A percentile compares a stretch with the other conserved stretches of the same genome.
These are phyloP conservation scores for Xanthoconium stramineum DNA, from an alignment of 768 basidiomycete species.

Conservation along the genomic window DNA sequence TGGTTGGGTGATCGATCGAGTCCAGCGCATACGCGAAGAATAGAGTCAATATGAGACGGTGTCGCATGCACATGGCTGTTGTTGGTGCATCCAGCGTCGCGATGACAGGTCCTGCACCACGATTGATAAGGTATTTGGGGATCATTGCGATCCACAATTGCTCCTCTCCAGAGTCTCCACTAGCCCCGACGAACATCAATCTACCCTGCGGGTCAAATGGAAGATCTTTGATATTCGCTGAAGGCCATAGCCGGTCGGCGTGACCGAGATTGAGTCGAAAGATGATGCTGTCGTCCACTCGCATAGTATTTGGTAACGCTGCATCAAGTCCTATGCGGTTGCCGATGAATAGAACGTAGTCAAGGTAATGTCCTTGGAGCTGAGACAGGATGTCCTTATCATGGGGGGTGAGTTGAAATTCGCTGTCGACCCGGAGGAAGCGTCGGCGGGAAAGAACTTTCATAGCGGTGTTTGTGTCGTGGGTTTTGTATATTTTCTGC, in stretches of 20 bases:
- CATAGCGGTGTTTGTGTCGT: background rate
- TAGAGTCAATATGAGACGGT: background rate
- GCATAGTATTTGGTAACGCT: background rate
- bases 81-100: background rate
- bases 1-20: too few species aligned
- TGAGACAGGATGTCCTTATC: background rate
- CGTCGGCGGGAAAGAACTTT: background rate
- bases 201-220: background rate
- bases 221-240: background rate
- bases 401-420: background rate
- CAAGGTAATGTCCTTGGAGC: background rate
- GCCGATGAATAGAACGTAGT: background rate
- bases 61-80: background rate
- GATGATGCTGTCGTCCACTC: background rate
- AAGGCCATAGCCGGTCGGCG: background rate
- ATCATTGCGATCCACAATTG: background rate
- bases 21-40: background rate
- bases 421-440: background rate
- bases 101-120: background rate
- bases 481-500: background rate
- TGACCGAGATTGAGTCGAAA: background rate
- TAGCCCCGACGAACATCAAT: background rate
- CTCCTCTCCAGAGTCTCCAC: background rate
- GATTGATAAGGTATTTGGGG: background rate
- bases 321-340: background rate